Conservation (phyloP, 1,284 basidiomycete species). For the Ustanciosporium gigantosporum region DNA sequence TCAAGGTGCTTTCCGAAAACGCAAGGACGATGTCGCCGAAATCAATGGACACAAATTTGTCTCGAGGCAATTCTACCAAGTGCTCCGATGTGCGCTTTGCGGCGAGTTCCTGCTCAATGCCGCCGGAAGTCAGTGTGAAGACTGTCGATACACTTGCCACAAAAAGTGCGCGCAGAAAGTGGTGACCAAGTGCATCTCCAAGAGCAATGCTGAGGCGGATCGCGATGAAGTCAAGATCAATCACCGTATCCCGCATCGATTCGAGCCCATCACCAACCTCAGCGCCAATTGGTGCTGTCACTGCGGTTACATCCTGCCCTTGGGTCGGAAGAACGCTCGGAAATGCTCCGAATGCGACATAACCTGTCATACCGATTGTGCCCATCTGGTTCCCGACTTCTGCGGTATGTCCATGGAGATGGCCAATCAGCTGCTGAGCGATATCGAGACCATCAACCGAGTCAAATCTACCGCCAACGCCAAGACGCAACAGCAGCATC, state of each 20-base stretch:
- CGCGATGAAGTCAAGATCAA: conserved; percentile 99
- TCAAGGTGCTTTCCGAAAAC: conserved; percentile 95
- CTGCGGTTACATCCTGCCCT: conserved; percentile 89
- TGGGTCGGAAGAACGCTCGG: conserved; percentile 93
- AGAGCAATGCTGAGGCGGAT: conserved; percentile 85
- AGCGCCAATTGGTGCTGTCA: conserved; percentile 99
- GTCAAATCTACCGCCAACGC: conserved; percentile 47
- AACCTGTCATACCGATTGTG: conserved; percentile 96
- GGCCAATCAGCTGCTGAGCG: conserved; percentile 87
- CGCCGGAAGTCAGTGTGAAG: conserved; percentile 96
- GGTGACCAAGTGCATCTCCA: conserved; percentile 98
- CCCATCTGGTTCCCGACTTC: conserved; percentile 97
- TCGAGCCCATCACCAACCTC: conserved; percentile 94
- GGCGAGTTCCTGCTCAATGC: conserved; percentile 96
- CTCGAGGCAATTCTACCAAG: conserved; percentile 94
- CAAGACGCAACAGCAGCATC: conserved; percentile 30
- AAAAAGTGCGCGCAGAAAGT: conserved; percentile 98
- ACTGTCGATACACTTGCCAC: conserved; percentile 98
- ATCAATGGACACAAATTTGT: conserved; percentile 99
- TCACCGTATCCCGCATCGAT: conserved; percentile 97
- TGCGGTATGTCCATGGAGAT: conserved; percentile 99
- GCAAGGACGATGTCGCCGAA: conserved; percentile 96
- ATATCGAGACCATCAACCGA: conserved; percentile 74
- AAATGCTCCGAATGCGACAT: conserved; percentile 94
- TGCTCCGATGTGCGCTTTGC: conserved; percentile 95